Percentiles rank a stretch among this genome's conserved stretches.
phyloP scores from a whole-genome alignment of 441 rosid species.

The Corymbia calophylla region DNA sequence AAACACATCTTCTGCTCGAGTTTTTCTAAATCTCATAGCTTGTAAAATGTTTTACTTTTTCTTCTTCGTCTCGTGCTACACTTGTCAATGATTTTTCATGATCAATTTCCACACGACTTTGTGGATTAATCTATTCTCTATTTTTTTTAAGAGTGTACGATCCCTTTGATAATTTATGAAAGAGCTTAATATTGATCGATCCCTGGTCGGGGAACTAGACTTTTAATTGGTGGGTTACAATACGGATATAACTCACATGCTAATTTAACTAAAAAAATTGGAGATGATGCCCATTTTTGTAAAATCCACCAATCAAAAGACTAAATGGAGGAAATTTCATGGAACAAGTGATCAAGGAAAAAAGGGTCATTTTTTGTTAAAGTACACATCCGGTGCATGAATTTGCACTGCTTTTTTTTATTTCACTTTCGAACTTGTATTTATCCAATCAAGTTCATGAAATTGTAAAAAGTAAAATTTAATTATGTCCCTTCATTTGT shows the following conservation, averaged over 20 bases:
- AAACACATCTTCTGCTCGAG: no score
- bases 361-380: neutral
- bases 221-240: neutral
- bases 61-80: neutral
- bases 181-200: fast-evolving
- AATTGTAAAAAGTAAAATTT: neutral
- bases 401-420: neutral
- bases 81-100: neutral
- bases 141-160: neutral
- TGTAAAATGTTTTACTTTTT: neutral
- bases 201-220: neutral
- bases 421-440: neutral
- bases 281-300: neutral
- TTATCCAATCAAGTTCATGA: neutral
- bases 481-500: neutral
- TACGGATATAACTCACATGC: neutral
- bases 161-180: neutral
- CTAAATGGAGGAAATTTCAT: neutral
- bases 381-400: neutral
- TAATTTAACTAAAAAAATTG: neutral
- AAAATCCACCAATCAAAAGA: neutral
- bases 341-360: neutral
- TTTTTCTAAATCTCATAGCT: neutral
- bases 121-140: neutral
- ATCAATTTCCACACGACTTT: neutral